phyloP scores from a whole-genome alignment of 176 grass and related monocot genomes.

The Urochloa ruziziensis region DNA sequence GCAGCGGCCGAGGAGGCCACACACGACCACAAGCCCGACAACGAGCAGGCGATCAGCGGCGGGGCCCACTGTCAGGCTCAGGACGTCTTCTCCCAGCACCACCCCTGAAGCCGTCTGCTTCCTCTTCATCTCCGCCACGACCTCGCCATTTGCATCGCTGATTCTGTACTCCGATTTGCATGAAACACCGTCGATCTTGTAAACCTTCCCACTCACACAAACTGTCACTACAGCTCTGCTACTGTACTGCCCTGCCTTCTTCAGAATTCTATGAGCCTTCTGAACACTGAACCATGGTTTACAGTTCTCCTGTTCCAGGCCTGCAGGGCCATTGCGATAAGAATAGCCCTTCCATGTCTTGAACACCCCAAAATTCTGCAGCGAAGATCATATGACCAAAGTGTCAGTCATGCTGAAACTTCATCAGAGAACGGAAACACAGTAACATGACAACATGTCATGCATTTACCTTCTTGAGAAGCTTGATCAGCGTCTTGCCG shows the following conservation, averaged over 20 bases:
- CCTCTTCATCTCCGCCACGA: constrained; percentile 28
- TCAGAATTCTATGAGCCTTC: constrained; percentile 20
- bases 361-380: constrained; percentile 42
- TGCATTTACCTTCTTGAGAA: constrained; percentile 50
- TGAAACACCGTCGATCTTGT: constrained; percentile 31
- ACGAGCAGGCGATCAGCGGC: constrained; percentile 44
- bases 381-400: not conserved
- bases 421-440: not conserved
- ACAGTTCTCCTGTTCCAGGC: not conserved
- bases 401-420: not conserved
- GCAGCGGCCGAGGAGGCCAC: constrained; percentile 52
- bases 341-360: constrained; percentile 40
- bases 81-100: constrained; percentile 64
- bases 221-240: not conserved
- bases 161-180: constrained; percentile 48
- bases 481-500: constrained; percentile 57
- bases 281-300: constrained; percentile 64
- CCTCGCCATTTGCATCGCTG: not conserved
- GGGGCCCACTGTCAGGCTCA: constrained; percentile 46
- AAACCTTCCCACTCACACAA: constrained; percentile 11
- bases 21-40: constrained; percentile 58
- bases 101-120: constrained; percentile 64
- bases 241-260: constrained; percentile 18
- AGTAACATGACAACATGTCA: not conserved
- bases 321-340: not conserved